phyloP scores from a whole-genome alignment of 192 early-diverging fungal species.

The Umbelopsis sp. region DNA sequence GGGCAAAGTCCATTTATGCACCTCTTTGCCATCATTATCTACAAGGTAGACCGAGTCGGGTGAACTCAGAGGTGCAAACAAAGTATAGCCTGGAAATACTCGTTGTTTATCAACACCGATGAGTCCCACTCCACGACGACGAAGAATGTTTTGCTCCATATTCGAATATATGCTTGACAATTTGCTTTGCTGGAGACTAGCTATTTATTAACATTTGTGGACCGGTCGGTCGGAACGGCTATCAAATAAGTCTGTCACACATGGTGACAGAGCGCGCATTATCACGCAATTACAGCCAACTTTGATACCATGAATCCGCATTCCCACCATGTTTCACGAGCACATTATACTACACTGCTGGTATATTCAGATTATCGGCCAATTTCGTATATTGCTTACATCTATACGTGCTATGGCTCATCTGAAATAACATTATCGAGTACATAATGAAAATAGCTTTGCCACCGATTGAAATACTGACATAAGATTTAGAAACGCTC shows the following conservation, averaged over 20 bases:
- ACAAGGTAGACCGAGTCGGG: constrained; percentile 1
- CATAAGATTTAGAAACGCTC: no score
- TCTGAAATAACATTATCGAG: no score
- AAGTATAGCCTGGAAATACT: constrained; percentile 9
- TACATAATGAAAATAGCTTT: no score
- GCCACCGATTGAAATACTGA: no score
- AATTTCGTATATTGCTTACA: no score
- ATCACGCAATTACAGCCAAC: neutral
- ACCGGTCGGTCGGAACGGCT: no score
- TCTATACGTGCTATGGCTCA: no score
- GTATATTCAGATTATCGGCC: no score
- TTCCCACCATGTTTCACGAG: neutral
- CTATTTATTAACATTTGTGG: neutral
- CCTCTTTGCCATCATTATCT: constrained; percentile 5
- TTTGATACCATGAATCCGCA: neutral
- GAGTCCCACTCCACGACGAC: constrained; percentile 3
- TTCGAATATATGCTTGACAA: neutral
- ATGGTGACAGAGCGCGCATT: neutral
- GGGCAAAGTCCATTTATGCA: constrained; percentile 2
- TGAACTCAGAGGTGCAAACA: constrained; percentile 7
- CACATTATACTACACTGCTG: neutral
- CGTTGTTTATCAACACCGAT: constrained; percentile 2
- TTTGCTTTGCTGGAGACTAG: neutral
- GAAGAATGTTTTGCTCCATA: constrained; percentile 17
- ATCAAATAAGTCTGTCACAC: neutral